Base-by-base conservation (phyloP, 108 stramenopile species). In the Cylindrotheca fusiformis region DNA sequence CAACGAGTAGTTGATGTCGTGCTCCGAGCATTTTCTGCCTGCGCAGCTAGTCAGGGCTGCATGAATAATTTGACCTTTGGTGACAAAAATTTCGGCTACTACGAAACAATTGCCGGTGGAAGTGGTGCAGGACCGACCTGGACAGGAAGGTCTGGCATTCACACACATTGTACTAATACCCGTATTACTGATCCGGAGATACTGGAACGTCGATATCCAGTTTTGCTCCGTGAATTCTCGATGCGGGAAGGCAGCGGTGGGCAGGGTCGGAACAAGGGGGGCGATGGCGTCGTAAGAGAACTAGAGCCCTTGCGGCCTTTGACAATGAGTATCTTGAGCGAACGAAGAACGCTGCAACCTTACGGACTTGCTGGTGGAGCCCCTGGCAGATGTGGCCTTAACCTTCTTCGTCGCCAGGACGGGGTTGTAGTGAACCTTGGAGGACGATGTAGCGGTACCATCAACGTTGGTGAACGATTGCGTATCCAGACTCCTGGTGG, bases 41-140 rank as follows among this genome's bases (percentile, higher is more conserved):
- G 95, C 74, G 97, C 99, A 4, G 99, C 97, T 4, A 95, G 93
- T 68, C 99, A 99, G 75, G 99, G 99, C 0, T 99, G 99, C 72
- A 99, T 99, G 99, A 98, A 98, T 73, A 99, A 99, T 68, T 82
- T 98, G 24, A 98, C 99, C 2, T 98, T 99, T 72, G 99, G 99
- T 0, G 91, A 99, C 76, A 78, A 92, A 2, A 64, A 83, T 19
- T 95, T 99, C 74, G 99, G 99, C 25, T 98, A 98, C 65, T 98
- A 98, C 62, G 97, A 99, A 73, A 99, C 99, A 8, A 98, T 99
- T 77, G 97, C 97, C 8, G 99, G 99, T 10, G 99, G 99, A 20
- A 91, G 96, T 31, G 99, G 98, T 5, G 97, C 98, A 20, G 99
- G 98, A 2, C 98, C 97, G 28, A 90, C 86, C 1, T 99, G 97